A percentile compares a stretch with the other conserved stretches of the same genome.
phyloP scores from a whole-genome alignment of 2,329 filamentous ascomycete species.

The Phialocephala sp. region DNA sequence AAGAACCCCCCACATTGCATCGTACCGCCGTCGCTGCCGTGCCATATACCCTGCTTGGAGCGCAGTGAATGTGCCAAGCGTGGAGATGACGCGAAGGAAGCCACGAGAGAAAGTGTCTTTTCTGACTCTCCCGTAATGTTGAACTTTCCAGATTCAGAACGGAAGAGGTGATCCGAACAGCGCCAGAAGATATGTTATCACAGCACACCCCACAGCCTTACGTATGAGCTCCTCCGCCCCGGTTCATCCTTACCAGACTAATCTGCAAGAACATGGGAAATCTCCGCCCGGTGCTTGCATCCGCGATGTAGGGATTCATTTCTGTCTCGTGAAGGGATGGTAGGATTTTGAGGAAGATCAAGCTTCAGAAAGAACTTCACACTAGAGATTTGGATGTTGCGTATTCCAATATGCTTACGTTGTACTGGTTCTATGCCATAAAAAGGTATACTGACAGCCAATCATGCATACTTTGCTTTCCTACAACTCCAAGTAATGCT shows the following conservation, averaged over 20 bases:
- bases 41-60: no score
- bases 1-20: no score
- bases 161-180: no score
- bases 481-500: conserved; percentile 9
- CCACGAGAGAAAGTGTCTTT: background rate
- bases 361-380: background rate
- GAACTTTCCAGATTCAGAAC: background rate
- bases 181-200: no score
- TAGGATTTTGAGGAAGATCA: background rate
- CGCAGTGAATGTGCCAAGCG: no score
- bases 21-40: no score
- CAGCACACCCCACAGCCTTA: no score
- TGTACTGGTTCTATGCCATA: background rate
- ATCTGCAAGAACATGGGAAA: background rate
- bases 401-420: background rate
- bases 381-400: background rate
- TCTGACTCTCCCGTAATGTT: background rate
- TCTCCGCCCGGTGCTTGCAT: background rate
- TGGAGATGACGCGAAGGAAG: no score
- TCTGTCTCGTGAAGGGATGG: background rate
- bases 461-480: conserved; percentile 9
- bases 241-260: background rate
- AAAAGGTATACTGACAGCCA: background rate
- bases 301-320: no score
- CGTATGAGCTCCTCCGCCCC: background rate